phyloP scores from a whole-genome alignment of 495 filamentous ascomycete genomes.

The Aspergillus egyptiacus region DNA sequence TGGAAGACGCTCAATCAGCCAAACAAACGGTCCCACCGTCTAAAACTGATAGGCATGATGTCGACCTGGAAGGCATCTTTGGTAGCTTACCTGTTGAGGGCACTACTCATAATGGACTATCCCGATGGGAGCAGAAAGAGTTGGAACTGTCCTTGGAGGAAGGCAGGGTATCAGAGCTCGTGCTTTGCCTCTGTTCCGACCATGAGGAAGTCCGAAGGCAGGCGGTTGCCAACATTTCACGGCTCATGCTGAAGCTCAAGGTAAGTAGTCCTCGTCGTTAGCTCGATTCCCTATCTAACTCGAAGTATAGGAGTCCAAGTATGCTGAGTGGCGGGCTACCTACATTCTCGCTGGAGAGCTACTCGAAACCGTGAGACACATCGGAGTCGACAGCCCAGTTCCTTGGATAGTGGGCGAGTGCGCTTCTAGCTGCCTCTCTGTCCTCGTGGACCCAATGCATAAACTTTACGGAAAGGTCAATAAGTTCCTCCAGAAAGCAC shows the following conservation, averaged over 20 bases:
- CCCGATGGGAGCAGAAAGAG: slow-evolving; percentile 68
- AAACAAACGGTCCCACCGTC: slow-evolving; percentile 5
- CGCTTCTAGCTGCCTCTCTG: slow-evolving; percentile 58
- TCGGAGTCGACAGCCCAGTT: slow-evolving; percentile 52
- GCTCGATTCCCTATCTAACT: slow-evolving; percentile 9
- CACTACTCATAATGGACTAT: slow-evolving; percentile 36
- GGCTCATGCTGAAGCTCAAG: slow-evolving; percentile 60
- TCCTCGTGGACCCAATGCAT: slow-evolving; percentile 72
- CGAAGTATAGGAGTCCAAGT: slow-evolving; percentile 48
- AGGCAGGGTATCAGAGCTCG: slow-evolving; percentile 57
- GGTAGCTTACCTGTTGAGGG: slow-evolving; percentile 36
- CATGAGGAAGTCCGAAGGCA: slow-evolving; percentile 68
- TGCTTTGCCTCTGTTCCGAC: slow-evolving; percentile 69
- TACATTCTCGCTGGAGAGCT: slow-evolving; percentile 73
- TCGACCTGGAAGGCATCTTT: slow-evolving; percentile 38
- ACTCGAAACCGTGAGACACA: slow-evolving; percentile 58
- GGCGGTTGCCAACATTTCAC: slow-evolving; percentile 60
- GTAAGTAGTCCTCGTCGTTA: slow-evolving; percentile 17
- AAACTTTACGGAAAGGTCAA: slow-evolving; percentile 85
- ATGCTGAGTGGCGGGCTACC: slow-evolving; percentile 69
- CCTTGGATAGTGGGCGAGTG: slow-evolving; percentile 71
- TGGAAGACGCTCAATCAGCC: slow-evolving; percentile 20
- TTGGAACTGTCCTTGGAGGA: slow-evolving; percentile 68
- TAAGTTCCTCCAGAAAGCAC: slow-evolving; percentile 68
- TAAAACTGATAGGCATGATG: slow-evolving; percentile 10